Evolutionary conservation across 345 rosid species (phyloP).

Genomic region (Camelina laxa): DNA sequence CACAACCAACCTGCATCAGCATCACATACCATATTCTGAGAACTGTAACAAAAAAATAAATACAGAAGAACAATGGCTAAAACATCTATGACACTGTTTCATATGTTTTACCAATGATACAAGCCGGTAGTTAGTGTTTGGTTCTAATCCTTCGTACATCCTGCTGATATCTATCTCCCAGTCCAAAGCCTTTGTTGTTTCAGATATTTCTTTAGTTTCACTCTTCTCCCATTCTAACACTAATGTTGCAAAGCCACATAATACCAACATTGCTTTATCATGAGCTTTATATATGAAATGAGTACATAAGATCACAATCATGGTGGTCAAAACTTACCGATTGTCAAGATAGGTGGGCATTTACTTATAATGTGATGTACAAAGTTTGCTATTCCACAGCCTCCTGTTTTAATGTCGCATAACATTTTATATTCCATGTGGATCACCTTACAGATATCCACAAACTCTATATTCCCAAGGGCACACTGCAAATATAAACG

Average conservation of each 20-base stretch:
- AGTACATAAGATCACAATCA: not conserved
- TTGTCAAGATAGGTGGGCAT: conserved; percentile 25
- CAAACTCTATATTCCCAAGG: conserved; percentile 20
- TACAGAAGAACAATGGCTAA: not conserved
- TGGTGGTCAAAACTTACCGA: conserved; percentile 24
- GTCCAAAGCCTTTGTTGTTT: not conserved
- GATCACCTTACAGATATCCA: conserved; percentile 25
- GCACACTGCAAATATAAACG: conserved; percentile 9
- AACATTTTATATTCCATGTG: conserved; percentile 1
- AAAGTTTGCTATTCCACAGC: conserved; percentile 22
- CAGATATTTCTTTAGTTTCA: not conserved
- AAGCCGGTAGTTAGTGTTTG: conserved; percentile 1
- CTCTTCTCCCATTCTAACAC: conserved; percentile 1
- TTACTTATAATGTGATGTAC: conserved; percentile 15
- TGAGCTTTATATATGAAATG: not conserved
- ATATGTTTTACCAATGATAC: not conserved
- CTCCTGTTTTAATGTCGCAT: conserved; percentile 32
- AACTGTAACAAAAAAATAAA: not conserved
- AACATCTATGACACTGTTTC: not conserved
- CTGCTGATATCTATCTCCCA: conserved; percentile 1
- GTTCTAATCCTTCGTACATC: not conserved
- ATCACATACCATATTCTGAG: not conserved
- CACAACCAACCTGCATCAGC: conserved; percentile 3
- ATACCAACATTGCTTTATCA: not conserved
- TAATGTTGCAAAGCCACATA: not conserved